phyloP scores from a whole-genome alignment of 2,329 filamentous ascomycete species.

The Talaromyces rugulosus region DNA sequence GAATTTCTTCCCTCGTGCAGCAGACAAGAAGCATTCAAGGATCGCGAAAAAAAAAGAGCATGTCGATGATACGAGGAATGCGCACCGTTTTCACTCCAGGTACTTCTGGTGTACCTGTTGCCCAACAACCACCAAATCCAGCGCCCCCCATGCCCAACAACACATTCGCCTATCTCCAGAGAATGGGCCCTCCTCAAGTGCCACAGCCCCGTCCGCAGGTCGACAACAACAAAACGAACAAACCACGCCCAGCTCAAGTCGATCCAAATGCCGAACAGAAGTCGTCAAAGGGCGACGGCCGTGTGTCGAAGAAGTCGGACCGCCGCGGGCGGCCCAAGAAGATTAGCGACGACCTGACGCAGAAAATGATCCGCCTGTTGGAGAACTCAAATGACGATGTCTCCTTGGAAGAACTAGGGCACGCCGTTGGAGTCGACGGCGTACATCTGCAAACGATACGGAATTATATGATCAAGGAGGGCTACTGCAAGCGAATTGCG shows the following conservation, averaged over 20 bases:
- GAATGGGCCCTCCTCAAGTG: background rate
- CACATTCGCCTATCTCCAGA: conserved; percentile 10
- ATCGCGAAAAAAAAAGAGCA: conserved; percentile 5
- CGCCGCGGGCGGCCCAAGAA: conserved; percentile 14
- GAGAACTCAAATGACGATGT: conserved; percentile 12
- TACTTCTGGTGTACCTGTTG: conserved; percentile 3
- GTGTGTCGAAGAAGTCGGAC: conserved; percentile 11
- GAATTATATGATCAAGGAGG: conserved; percentile 16
- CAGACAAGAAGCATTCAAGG: background rate
- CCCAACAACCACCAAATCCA: background rate
- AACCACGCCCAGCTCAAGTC: conserved; percentile 4
- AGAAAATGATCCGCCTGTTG: conserved; percentile 15
- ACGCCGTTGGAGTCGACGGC: conserved; percentile 14
- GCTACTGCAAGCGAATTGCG: conserved; percentile 15
- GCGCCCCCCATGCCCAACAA: conserved; percentile 5
- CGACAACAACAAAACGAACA: conserved; percentile 4
- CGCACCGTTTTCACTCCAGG: conserved; percentile 2
- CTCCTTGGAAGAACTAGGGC: conserved; percentile 13
- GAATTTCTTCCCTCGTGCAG: conserved; percentile 3
- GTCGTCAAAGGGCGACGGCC: conserved; percentile 3
- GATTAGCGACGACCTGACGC: conserved; percentile 15
- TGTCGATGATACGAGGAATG: conserved; percentile 11
- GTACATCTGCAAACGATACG: conserved; percentile 16
- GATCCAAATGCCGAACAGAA: background rate
- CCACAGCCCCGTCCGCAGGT: conserved; percentile 5